Evolutionary conservation across 2,329 filamentous ascomycete genomes (phyloP).

Genomic region (Colletotrichum sublineola): DNA sequence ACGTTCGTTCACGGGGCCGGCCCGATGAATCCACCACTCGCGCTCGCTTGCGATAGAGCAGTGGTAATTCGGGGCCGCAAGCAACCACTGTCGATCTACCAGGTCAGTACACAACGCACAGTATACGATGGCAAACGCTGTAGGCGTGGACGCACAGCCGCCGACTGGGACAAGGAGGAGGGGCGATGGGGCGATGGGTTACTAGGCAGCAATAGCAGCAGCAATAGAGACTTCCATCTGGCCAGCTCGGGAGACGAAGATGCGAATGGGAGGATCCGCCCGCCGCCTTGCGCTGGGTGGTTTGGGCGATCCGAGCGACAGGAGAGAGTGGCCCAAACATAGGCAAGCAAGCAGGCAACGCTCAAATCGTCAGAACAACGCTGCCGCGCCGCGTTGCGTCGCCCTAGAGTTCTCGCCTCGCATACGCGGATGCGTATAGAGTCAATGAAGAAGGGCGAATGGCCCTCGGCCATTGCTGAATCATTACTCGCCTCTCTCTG

Average conservation of each 20-base stretch:
- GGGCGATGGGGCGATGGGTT: background rate
- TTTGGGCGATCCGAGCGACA: too few relatives aligned
- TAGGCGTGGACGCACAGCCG: slow-evolving; percentile 2
- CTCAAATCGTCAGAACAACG: background rate
- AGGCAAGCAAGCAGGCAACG: background rate
- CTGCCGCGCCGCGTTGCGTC: background rate
- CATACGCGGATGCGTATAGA: slow-evolving; percentile 1
- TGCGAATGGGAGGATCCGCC: background rate
- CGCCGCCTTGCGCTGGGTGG: background rate
- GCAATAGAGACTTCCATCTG: background rate
- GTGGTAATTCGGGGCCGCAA: background rate
- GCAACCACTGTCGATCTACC: background rate
- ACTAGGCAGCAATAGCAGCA: background rate
- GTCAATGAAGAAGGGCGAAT: background rate
- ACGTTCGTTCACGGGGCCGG: background rate
- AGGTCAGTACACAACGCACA: background rate
- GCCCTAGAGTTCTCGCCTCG: slow-evolving; percentile 7
- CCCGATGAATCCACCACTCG: background rate
- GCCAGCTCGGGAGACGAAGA: background rate
- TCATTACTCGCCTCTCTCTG: background rate
- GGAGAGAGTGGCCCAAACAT: too few relatives aligned
- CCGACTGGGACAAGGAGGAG: background rate
- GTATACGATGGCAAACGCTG: background rate
- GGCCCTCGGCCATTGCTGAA: background rate
- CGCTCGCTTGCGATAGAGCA: background rate